Evolutionary conservation across 306 rosid species (phyloP), one percentile per base, ranked within the genome.

Genomic region (Oemleria cerasiformis): DNA sequence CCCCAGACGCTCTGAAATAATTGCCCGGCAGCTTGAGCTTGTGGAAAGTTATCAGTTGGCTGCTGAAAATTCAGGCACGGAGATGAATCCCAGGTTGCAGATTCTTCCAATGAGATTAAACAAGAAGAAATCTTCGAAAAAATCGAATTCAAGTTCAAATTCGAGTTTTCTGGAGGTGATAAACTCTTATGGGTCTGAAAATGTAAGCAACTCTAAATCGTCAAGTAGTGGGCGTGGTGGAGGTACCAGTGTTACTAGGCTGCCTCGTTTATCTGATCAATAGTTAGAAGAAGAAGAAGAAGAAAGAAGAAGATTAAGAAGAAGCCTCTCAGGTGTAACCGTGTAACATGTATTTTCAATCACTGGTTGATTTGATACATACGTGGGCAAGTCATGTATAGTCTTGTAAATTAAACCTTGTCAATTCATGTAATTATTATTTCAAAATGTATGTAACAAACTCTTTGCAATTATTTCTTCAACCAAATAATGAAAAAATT

Each of bases 51-150:
- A 95, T 74, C 97, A 91, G 73, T 78, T 95, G 74, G 91, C 96
- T 16, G 97, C 91, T 49, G 96, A 95, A 86, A 91, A 91, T 63
- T 95, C 97, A 25, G 97, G 97, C 40, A 85, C 96, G 0, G 96
- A 91, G 74, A 88, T 78, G 77, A 91, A 91, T 78, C 92, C 97
- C 11, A 88, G 99, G 87, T 76, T 95, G 92, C 99, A 95, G 84
- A 95, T 95, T 86, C 96, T 95, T 66, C 99, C 99, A 48, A 47
- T 75, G 71, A 91, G 88, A 79, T 65, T 85, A 73, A 89, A 73
- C 50, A 71, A 78, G 57, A 89, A 89, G 74, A 68, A 21, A 69
- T 53, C 62, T 45, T 63, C 67, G 3, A 89, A 64, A 10, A 58
- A 80, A 65, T 57, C 77, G 11, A 88, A 87, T 65, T 73, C 91